Percentiles rank a stretch among this genome's conserved stretches.
Evolutionary conservation across 169 alveolate genomes (phyloP).

Genomic region (Plasmodium coatneyi): DNA sequence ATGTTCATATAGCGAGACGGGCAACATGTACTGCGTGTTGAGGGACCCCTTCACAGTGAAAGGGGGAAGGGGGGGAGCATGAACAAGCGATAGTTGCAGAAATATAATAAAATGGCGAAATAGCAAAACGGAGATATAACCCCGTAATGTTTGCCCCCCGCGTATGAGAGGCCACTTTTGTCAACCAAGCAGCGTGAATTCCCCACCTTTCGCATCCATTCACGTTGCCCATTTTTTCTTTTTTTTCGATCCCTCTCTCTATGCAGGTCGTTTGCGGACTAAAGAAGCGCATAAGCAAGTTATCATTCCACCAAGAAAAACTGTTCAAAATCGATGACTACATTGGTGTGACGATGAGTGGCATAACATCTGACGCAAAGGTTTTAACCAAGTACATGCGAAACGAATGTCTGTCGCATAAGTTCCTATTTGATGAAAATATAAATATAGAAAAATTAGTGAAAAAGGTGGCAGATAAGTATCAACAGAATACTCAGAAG

Average conservation of each 20-base stretch:
- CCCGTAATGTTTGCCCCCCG: background rate
- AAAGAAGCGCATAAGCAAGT: constrained; percentile 92
- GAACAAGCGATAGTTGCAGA: background rate
- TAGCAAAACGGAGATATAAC: background rate
- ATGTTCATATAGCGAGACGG: background rate
- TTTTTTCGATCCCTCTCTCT: background rate
- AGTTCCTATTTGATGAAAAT: constrained; percentile 94
- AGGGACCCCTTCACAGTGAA: background rate
- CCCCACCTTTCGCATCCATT: background rate
- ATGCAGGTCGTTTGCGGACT: constrained; percentile 91
- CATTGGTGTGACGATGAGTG: constrained; percentile 97
- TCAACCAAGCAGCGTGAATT: background rate
- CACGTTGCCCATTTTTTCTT: background rate
- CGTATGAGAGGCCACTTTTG: background rate
- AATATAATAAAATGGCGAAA: background rate
- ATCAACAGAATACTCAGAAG: constrained; percentile 95
- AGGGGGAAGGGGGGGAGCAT: background rate
- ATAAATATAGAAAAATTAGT: constrained; percentile 94
- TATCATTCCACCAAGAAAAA: constrained; percentile 96
- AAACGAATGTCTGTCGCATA: constrained; percentile 95
- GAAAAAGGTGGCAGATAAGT: constrained; percentile 93
- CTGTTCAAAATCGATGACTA: constrained; percentile 96
- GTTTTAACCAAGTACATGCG: constrained; percentile 85
- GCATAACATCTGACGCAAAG: constrained; percentile 99
- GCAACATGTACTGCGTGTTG: background rate